Base-by-base conservation (phyloP, 306 rosid species). In the Luffa aegyptiaca region DNA sequence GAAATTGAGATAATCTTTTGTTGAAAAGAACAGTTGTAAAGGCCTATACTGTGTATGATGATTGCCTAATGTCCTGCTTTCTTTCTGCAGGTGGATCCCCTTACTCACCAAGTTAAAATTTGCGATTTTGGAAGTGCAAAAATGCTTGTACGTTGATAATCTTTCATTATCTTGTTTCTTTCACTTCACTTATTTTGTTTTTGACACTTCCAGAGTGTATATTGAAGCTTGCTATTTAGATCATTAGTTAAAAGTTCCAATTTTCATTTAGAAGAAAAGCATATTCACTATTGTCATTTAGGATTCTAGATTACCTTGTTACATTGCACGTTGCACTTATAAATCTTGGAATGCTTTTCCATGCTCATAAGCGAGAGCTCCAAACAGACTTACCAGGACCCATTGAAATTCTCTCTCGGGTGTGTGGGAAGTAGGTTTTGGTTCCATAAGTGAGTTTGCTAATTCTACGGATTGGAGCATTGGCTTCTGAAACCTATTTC, bases 121-220 rank as follows among this genome's bases (percentile, higher is more conserved):
- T 94, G 98, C 36, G 98, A 95, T 83, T 95, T 95, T 83, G 98
- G 98, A 85, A 95, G 97, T 71, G 98, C 98, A 73, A 95, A 95
- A 90, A 76, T 95, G 88, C 95, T 95, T 66, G 98, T 95, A 90
- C 69, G 92, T 84, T 49, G 80, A 79, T 52, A 74, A 75, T 44
- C 63, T 76, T 78, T 82, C 59, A 73, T 76, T 69, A 44, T 42
- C 3, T 42, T 69, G 75, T 76, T 85, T 76, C 64, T 14, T 51
- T 56, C 26, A 79, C 26, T 11, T 6, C 26, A 79, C 35, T 11
- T 6, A 39, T 48, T 55, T 62, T 73, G 44, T 52, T 39, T 76
- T 37, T 57, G 12, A 56, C 37, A 39, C 10, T 57, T 76, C 11
- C 4, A 5, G 3, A 5, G 17, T 59, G 53, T 10, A 3, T 2